Percentiles rank a stretch among this genome's conserved stretches.
Conservation (phyloP, 148 eudicot species). For the Vaccinium darrowii region DNA sequence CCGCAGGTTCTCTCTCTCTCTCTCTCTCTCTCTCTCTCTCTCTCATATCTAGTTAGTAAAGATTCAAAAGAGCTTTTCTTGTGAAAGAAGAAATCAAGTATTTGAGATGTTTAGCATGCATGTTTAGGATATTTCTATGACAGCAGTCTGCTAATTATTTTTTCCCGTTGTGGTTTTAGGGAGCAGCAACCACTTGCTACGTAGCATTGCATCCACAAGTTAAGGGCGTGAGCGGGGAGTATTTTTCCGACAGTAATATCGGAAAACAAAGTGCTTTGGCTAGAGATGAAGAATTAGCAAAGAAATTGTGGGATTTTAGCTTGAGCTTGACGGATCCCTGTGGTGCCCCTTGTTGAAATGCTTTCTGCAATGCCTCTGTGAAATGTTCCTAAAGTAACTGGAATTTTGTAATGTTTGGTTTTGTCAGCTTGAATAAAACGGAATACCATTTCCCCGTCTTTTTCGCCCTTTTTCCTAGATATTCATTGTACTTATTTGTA, state of each 20-base stretch:
- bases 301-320: conserved; percentile 35
- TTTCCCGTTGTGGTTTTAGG: conserved; percentile 27
- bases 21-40: background rate
- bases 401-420: background rate
- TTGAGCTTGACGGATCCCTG: conserved; percentile 34
- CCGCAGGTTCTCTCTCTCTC: conserved; percentile 48
- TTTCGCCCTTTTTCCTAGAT: background rate
- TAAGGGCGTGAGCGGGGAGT: conserved; percentile 52
- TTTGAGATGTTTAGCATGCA: no score
- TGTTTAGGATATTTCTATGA: no score
- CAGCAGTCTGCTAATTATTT: background rate
- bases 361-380: background rate
- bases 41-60: background rate
- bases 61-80: background rate
- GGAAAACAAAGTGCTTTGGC: conserved; percentile 37
- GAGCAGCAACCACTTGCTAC: conserved; percentile 47
- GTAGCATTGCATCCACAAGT: no score
- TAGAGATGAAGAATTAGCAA: background rate
- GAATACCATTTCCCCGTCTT: background rate
- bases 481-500: no score
- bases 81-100: no score
- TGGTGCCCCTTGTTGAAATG: background rate
- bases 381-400: background rate
- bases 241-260: conserved; percentile 58
- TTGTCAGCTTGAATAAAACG: background rate